These are phyloP conservation scores for Microcera coccophila DNA, from an alignment of 2,329 filamentous ascomycete genomes.

Conservation along the genomic window DNA sequence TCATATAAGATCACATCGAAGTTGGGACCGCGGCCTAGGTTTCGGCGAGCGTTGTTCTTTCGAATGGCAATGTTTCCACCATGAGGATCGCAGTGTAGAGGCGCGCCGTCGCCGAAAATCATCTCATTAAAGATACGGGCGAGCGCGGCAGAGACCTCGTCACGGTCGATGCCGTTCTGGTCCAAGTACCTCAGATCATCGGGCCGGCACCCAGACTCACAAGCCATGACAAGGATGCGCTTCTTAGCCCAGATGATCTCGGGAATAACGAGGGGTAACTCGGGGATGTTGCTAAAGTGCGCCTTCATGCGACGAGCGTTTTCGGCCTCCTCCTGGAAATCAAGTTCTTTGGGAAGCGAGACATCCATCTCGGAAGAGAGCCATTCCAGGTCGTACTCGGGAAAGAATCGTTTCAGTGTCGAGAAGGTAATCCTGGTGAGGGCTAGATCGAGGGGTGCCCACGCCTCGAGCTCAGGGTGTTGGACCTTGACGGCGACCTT, in stretches of 20 bases:
- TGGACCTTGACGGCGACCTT: conserved; percentile 96
- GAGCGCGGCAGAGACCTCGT: conserved; percentile 89
- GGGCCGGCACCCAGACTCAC: conserved; percentile 77
- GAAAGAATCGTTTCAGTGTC: conserved; percentile 87
- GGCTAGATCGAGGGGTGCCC: conserved; percentile 81
- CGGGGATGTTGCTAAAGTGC: conserved; percentile 72
- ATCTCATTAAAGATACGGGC: conserved; percentile 97
- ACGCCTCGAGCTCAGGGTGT: conserved; percentile 84
- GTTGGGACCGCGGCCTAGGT: conserved; percentile 56
- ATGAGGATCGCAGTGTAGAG: conserved; percentile 94
- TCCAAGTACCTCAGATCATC: conserved; percentile 90
- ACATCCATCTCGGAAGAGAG: conserved; percentile 87
- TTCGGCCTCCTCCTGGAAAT: conserved; percentile 79
- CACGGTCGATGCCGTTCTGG: conserved; percentile 79
- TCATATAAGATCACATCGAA: conserved; percentile 97
- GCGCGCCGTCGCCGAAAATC: conserved; percentile 89
- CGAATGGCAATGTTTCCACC: conserved; percentile 94
- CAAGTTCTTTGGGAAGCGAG: conserved; percentile 84
- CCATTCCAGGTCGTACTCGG: conserved; percentile 97
- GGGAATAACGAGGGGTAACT: conserved; percentile 82
- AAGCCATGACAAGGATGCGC: conserved; percentile 93
- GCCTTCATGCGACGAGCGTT: conserved; percentile 77
- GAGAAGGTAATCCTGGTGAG: conserved; percentile 87
- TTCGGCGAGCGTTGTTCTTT: conserved; percentile 59
- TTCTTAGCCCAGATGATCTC: conserved; percentile 85